Evolutionary conservation across 129 eudicot species (phyloP).

Genomic region (Scalesia atractyloides): DNA sequence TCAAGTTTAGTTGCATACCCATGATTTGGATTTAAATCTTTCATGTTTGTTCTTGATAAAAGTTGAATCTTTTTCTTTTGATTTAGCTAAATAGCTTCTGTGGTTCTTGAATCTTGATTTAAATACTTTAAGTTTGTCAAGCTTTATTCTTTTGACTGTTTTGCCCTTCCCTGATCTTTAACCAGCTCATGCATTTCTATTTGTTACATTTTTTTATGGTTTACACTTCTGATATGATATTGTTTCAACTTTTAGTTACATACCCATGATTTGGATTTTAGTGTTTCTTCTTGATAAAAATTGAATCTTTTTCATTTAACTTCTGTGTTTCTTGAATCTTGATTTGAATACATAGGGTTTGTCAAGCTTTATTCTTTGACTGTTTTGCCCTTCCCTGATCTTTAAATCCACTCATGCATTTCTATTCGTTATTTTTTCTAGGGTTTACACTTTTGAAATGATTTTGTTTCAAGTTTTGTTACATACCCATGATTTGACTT

Average conservation of each 20-base stretch:
- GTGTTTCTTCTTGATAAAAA: not conserved
- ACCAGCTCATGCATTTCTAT: conserved; percentile 2
- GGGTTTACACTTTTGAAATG: conserved; percentile 1
- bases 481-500: conserved; percentile 18
- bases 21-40: not conserved
- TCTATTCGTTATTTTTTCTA: not conserved
- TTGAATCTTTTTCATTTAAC: conserved; percentile 5
- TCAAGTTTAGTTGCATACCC: conserved; percentile 5
- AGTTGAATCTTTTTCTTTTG: conserved; percentile 7
- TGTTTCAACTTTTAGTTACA: not conserved
- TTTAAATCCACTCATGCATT: conserved; percentile 1
- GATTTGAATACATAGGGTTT: not conserved
- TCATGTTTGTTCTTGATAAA: not conserved
- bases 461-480: not conserved
- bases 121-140: no score
- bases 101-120: not conserved
- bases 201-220: not conserved
- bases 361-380: not conserved
- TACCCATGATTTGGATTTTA: conserved; percentile 11
- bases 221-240: not conserved
- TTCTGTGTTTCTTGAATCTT: not conserved
- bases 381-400: conserved; percentile 1
- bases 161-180: conserved; percentile 6
- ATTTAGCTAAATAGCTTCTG: not conserved
- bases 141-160: conserved; percentile 6